phyloP scores from a whole-genome alignment of 805 yeast genomes.

The Kodamaea restingae region DNA sequence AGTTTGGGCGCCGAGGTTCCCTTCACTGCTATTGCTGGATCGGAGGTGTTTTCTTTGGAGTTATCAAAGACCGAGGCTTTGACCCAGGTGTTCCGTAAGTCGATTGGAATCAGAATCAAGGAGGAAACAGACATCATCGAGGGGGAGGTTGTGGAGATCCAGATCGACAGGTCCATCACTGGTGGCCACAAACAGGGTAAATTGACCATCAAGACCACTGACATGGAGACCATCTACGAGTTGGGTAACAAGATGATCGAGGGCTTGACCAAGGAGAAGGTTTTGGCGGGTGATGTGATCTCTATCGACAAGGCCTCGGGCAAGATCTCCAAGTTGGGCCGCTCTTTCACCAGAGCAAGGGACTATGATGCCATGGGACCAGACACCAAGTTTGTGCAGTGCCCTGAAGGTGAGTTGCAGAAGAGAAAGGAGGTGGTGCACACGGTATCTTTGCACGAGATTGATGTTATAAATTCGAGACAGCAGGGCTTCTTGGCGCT shows the following conservation, averaged over 20 bases:
- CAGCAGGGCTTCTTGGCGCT: constrained; percentile 97
- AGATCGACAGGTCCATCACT: constrained; percentile 85
- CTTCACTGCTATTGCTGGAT: constrained; percentile 91
- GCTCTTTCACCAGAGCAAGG: constrained; percentile 92
- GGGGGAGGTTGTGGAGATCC: constrained; percentile 98
- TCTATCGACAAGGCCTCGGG: constrained; percentile 95
- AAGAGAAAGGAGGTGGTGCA: constrained; percentile 93
- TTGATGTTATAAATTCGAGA: constrained; percentile 95
- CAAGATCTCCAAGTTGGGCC: constrained; percentile 87
- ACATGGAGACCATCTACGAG: constrained; percentile 98
- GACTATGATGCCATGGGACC: constrained; percentile 99
- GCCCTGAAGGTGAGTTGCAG: constrained; percentile 98
- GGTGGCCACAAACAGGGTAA: constrained; percentile 99
- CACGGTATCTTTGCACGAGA: constrained; percentile 96
- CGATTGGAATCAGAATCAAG: constrained; percentile 91
- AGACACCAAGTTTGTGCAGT: constrained; percentile 94
- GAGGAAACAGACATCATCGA: constrained; percentile 97
- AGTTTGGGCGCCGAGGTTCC: constrained; percentile 79
- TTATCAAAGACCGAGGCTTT: constrained; percentile 93
- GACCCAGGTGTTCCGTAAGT: constrained; percentile 93
- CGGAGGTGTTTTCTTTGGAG: constrained; percentile 89
- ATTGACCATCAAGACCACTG: constrained; percentile 93
- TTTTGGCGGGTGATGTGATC: constrained; percentile 94
- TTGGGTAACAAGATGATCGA: constrained; percentile 93
- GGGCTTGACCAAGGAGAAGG: constrained; percentile 89